These are phyloP conservation scores for Venturia pyrina DNA, from an alignment of 2,329 filamentous ascomycete genomes.

Conservation along the genomic window DNA sequence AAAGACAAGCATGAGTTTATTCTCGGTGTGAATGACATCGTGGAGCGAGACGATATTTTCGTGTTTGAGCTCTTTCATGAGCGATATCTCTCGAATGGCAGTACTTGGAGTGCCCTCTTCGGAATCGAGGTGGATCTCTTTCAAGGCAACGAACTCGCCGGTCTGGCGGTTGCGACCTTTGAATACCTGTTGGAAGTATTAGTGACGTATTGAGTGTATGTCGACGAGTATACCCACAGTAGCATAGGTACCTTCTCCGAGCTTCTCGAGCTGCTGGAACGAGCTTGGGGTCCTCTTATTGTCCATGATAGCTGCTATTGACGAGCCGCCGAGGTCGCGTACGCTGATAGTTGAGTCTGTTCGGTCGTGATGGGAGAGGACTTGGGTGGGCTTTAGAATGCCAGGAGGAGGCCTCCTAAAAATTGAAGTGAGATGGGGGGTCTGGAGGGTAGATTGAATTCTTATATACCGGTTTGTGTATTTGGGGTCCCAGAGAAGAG, in stretches of 20 bases:
- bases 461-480: constrained; percentile 12
- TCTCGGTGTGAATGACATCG: constrained; percentile 99
- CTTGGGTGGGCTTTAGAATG: constrained; percentile 37
- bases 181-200: constrained; percentile 59
- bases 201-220: constrained; percentile 8
- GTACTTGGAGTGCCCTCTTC: constrained; percentile 97
- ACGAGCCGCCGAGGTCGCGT: constrained; percentile 34
- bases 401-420: constrained; percentile 31
- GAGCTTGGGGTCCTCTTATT: constrained; percentile 87
- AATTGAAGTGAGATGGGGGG: not conserved
- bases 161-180: constrained; percentile 97
- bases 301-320: constrained; percentile 54
- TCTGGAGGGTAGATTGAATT: no score
- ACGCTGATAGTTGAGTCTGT: constrained; percentile 43
- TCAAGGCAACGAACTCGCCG: constrained; percentile 89
- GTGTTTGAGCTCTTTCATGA: constrained; percentile 99
- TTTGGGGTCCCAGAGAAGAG: constrained; percentile 38
- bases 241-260: constrained; percentile 97
- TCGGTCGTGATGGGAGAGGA: constrained; percentile 35
- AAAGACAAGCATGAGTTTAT: constrained; percentile 98
- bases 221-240: constrained; percentile 54
- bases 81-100: constrained; percentile 93
- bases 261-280: constrained; percentile 97
- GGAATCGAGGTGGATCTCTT: constrained; percentile 97
- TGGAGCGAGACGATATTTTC: constrained; percentile 96